Conservation (phyloP, 1,139 yeast species). For the Torulaspora pretoriensis region DNA sequence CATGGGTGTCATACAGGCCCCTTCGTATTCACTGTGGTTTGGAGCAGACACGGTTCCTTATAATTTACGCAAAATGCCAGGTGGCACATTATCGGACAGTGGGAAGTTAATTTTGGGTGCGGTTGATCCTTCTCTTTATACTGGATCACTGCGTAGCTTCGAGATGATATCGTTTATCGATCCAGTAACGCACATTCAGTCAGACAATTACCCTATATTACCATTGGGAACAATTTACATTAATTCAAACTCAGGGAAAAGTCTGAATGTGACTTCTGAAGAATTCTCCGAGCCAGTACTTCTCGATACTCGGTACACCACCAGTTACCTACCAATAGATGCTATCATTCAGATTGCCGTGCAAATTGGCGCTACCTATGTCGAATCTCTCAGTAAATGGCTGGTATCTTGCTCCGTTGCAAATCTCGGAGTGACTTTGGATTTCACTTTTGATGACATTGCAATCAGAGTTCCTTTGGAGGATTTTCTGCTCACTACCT, state of each 20-base stretch:
- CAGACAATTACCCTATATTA: slow-evolving; percentile 50
- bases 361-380: slow-evolving; percentile 68
- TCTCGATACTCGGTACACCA: slow-evolving; percentile 55
- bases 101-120: slow-evolving; percentile 58
- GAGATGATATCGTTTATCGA: slow-evolving; percentile 46
- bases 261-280: slow-evolving; percentile 38
- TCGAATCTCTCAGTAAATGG: slow-evolving; percentile 53
- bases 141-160: slow-evolving; percentile 47
- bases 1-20: slow-evolving; percentile 40
- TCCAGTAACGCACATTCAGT: slow-evolving; percentile 28
- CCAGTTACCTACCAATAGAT: slow-evolving; percentile 55
- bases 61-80: slow-evolving; percentile 1
- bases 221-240: slow-evolving; percentile 54
- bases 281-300: slow-evolving; percentile 50
- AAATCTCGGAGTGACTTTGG: slow-evolving; percentile 50
- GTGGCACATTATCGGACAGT: slow-evolving; percentile 9
- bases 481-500: slow-evolving; percentile 46
- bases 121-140: slow-evolving; percentile 45
- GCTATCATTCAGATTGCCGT: slow-evolving; percentile 62
- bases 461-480: slow-evolving; percentile 51
- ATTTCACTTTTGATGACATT: slow-evolving; percentile 53
- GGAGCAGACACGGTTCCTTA: slow-evolving; percentile 27
- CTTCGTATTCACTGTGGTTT: slow-evolving; percentile 57
- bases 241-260: slow-evolving; percentile 41
- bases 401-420: slow-evolving; percentile 57